Conservation (phyloP, 768 basidiomycete genomes). For the Lactifluus echinatus region DNA sequence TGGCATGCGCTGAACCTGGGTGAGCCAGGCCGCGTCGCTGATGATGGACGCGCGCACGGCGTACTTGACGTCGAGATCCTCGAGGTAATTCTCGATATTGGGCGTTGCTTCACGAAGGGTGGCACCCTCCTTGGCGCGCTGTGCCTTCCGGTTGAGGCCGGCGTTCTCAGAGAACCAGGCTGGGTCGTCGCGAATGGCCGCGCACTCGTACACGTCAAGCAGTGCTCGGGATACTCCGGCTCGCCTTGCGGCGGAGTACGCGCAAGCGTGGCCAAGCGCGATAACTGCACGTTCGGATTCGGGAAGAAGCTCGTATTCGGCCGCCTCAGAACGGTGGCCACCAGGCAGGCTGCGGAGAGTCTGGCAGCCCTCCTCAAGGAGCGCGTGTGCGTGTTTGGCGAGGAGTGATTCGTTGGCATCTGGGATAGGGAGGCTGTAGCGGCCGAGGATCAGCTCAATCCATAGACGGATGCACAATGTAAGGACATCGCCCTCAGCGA, state of each 20-base stretch:
- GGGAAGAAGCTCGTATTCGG: slow-evolving; percentile 19
- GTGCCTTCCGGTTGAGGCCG: slow-evolving; percentile 5
- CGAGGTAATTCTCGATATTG: slow-evolving; percentile 10
- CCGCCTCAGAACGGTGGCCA: slow-evolving; percentile 10
- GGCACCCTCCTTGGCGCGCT: slow-evolving; percentile 3
- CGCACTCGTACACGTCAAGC: slow-evolving; percentile 18
- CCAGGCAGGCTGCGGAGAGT: neutral
- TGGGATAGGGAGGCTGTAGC: slow-evolving; percentile 16
- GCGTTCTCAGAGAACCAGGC: slow-evolving; percentile 19
- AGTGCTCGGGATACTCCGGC: slow-evolving; percentile 13
- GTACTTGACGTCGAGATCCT: slow-evolving; percentile 8
- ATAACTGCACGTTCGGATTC: slow-evolving; percentile 17
- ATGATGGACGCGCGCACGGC: slow-evolving; percentile 20
- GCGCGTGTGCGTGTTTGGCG: slow-evolving; percentile 8
- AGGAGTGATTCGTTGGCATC: slow-evolving; percentile 9
- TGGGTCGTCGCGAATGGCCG: slow-evolving; percentile 15
- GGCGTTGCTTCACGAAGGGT: slow-evolving; percentile 10
- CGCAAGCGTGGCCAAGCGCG: slow-evolving; percentile 18
- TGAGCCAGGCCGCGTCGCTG: slow-evolving; percentile 6
- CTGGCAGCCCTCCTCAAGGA: slow-evolving; percentile 1
- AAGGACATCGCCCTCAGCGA: slow-evolving; percentile 24
- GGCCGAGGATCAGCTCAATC: slow-evolving; percentile 17
- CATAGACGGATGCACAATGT: slow-evolving; percentile 22
- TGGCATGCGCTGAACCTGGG: neutral
- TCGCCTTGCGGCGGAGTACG: slow-evolving; percentile 16